Evolutionary conservation across 768 basidiomycete genomes (phyloP), one percentile per base, ranked within the genome.

Genomic region (Calocera viscosa): DNA sequence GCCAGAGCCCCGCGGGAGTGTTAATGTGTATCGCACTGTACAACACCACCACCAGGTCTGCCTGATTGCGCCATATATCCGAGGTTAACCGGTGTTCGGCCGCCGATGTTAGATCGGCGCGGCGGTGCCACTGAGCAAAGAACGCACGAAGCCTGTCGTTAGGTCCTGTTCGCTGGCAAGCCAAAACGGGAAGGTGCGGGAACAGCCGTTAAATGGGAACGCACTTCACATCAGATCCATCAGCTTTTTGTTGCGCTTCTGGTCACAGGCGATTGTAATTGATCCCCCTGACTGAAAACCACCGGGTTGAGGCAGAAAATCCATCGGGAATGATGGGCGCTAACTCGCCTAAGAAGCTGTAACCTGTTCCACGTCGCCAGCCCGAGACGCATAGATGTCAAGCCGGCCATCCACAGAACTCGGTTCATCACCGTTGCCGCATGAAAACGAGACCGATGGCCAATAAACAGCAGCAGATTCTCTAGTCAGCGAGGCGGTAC

Each of bases 11-110:
- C 14, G 30, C 14, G 35, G 35, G 35, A 38, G 35, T 38, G 35
- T 38, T 38, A 38, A 38, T 60, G 14, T 60, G 53, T 60, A 60
- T 32, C 22, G 30, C 53, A 60, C 53, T 60, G 53, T 60, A 60
- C 53, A 28, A 60, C 30, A 60, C 49, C 49, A 60, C 19, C 43
- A 24, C 43, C 22, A 26, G 19, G 43, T 19, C 43, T 60, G 53
- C 22, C 8, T 5, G 53, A 28, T 60, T 16, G 30, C 8, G 16
- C 26, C 26, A 5, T 60, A 60, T 60, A 28, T 60, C 53, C 53
- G 53, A 28, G 53, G 53, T 14, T 38, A 2, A 60, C 30, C 26
- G 14, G 22, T 2, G 11, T 10, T 32, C 53, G 26, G 53, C 10
- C 26, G 14, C 53, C 30, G 24, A 32, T 16, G 26, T 5, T 22